These are phyloP conservation scores for Glonium stellatum DNA, from an alignment of 495 filamentous ascomycete genomes.

Conservation along the genomic window DNA sequence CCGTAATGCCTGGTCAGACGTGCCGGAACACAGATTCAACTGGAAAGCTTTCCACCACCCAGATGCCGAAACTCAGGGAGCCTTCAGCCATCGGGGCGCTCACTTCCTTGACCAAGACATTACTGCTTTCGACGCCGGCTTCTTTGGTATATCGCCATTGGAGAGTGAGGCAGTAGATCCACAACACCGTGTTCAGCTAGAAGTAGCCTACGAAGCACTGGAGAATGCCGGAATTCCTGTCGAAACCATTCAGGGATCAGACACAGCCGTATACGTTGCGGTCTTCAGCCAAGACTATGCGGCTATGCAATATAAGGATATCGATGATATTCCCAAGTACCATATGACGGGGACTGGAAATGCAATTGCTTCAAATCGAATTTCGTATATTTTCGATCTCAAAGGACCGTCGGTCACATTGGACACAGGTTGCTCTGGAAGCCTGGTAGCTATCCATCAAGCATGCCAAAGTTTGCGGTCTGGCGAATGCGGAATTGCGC, in stretches of 20 bases:
- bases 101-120: too few species aligned
- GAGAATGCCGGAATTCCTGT: constrained; percentile 1
- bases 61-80: too few species aligned
- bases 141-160: constrained; percentile 10
- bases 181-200: constrained; percentile 9
- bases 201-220: constrained; percentile 10
- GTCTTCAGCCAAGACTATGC: not conserved
- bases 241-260: constrained; percentile 1
- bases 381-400: constrained; percentile 19
- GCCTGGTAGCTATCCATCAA: constrained; percentile 15
- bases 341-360: not conserved
- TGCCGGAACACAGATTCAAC: too few species aligned
- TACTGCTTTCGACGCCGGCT: constrained; percentile 8
- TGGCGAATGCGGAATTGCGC: not conserved
- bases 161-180: constrained; percentile 13
- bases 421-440: constrained; percentile 19
- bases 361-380: constrained; percentile 14
- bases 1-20: too few species aligned
- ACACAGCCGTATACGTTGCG: constrained; percentile 25
- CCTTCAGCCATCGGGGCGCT: too few species aligned
- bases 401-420: constrained; percentile 15
- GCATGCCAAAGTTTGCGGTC: constrained; percentile 6
- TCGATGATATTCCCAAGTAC: not conserved
- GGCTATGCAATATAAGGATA: not conserved
- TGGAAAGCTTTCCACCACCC: too few species aligned